Conservation (phyloP, 164 flowering plant species). For the Umbellularia californica region DNA sequence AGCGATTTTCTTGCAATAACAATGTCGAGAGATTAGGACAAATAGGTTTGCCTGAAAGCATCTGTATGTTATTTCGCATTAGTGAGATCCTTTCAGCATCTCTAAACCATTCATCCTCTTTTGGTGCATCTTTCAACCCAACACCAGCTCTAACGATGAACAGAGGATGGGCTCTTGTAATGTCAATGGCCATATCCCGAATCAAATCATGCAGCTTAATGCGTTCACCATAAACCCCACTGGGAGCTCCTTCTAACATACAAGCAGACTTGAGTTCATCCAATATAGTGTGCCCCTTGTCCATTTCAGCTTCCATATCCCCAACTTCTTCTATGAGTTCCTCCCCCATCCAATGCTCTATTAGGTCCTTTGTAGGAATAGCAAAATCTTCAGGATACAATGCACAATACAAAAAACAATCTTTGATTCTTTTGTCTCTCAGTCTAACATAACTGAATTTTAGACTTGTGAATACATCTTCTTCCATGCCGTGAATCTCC, state of each 20-base stretch:
- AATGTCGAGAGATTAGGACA: conserved; percentile 18
- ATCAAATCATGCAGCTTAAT: conserved; percentile 39
- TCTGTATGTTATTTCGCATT: conserved; percentile 12
- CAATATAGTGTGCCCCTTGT: conserved; percentile 22
- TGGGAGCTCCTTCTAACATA: conserved; percentile 13
- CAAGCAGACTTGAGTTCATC: conserved; percentile 15
- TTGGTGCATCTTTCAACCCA: conserved; percentile 1
- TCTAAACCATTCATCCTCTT: conserved; percentile 3
- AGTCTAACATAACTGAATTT: conserved; percentile 6
- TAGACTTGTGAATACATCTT: conserved; percentile 5
- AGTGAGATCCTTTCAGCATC: conserved; percentile 13
- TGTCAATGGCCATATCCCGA: conserved; percentile 28
- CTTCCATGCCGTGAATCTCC: conserved; percentile 8
- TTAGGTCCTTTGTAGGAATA: conserved; percentile 9
- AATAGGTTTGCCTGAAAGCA: conserved; percentile 6
- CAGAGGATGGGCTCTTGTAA: not conserved
- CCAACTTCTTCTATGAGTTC: conserved; percentile 17
- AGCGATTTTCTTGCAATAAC: conserved; percentile 11
- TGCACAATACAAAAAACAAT: conserved; percentile 11
- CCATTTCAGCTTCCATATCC: conserved; percentile 8
- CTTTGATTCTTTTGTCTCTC: not conserved
- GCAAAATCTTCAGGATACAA: conserved; percentile 14
- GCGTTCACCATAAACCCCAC: not conserved
- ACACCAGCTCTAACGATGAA: conserved; percentile 18
- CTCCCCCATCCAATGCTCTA: conserved; percentile 15